These are phyloP conservation scores for Phalaenopsis hybrid DNA, from an alignment of 116 monocot genomes.

Conservation along the genomic window DNA sequence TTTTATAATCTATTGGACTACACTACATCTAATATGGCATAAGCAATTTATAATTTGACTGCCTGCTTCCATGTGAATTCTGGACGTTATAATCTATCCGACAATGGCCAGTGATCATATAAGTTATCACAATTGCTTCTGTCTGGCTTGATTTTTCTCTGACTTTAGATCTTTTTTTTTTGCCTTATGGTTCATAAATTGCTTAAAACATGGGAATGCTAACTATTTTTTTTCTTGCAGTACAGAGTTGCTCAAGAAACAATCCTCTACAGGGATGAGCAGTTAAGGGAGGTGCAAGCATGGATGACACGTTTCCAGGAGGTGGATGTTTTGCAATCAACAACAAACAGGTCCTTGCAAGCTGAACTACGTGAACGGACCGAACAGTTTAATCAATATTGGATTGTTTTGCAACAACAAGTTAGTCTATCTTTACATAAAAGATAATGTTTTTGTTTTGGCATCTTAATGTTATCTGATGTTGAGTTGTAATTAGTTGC, in stretches of 20 bases:
- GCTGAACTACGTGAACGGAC: conserved; percentile 60
- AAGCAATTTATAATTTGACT: neutral
- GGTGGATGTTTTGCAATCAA: conserved; percentile 68
- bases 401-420: conserved; percentile 52
- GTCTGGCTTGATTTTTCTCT: neutral
- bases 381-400: conserved; percentile 83
- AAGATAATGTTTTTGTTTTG: neutral
- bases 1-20: neutral
- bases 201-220: neutral
- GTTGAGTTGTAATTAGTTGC: neutral
- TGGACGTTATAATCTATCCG: neutral
- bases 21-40: neutral
- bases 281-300: conserved; percentile 76
- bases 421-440: conserved; percentile 17
- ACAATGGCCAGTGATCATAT: neutral
- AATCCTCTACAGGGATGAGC: conserved; percentile 84
- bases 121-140: neutral
- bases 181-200: neutral
- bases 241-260: conserved; percentile 76
- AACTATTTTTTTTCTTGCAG: conserved; percentile 34
- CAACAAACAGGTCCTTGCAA: conserved; percentile 59
- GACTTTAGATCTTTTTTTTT: neutral
- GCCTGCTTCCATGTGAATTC: neutral
- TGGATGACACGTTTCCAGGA: conserved; percentile 79
- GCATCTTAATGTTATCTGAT: neutral